These are phyloP conservation scores for Buxus sempervirens DNA, from an alignment of 164 flowering plant species.

Conservation along the genomic window DNA sequence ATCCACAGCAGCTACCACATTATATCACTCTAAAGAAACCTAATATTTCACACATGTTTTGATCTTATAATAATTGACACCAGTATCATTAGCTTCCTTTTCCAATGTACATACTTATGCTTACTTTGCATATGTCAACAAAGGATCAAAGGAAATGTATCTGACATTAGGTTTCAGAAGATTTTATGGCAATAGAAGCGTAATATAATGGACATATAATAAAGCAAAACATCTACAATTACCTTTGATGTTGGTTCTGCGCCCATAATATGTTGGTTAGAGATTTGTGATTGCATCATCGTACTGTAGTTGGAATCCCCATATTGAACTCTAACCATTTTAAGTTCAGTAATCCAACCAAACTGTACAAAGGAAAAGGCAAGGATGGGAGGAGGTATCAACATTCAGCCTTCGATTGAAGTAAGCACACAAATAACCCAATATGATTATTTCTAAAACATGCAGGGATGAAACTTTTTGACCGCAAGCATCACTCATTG, in stretches of 20 bases:
- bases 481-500: no score
- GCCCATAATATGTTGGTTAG: constrained; percentile 6
- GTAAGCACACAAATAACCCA: no score
- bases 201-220: background rate
- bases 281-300: constrained; percentile 14
- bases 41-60: background rate
- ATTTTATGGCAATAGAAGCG: background rate
- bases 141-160: background rate
- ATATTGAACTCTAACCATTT: constrained; percentile 3
- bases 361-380: constrained; percentile 11
- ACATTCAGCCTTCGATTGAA: background rate
- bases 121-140: background rate
- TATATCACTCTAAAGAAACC: background rate
- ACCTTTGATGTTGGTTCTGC: constrained; percentile 16
- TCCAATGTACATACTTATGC: background rate
- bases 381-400: background rate
- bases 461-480: no score
- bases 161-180: background rate
- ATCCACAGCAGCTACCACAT: background rate
- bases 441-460: no score
- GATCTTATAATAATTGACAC: background rate
- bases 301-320: constrained; percentile 21
- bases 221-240: background rate
- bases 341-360: constrained; percentile 17
- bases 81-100: background rate